Percentiles rank a stretch among this genome's conserved stretches.
Conservation (phyloP, 306 rosid genomes). For the Elaeagnus macrophylla region DNA sequence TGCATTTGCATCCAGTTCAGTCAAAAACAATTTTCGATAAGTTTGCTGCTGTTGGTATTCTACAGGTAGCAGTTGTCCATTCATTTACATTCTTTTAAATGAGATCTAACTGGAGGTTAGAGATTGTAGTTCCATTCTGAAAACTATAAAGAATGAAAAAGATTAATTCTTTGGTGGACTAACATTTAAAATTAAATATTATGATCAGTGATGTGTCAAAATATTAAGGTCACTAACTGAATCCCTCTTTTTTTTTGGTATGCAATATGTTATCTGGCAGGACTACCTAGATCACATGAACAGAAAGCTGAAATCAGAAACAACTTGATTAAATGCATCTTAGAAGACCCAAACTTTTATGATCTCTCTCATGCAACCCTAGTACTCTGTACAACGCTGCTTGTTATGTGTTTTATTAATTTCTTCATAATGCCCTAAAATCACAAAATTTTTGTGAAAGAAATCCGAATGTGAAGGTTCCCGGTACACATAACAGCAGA, state of each 20-base stretch:
- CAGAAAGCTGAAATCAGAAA: conserved; percentile 27
- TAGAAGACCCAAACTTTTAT: no score
- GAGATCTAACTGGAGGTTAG: neutral
- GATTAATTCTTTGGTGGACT: neutral
- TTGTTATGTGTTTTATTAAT: no score
- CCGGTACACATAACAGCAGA: no score
- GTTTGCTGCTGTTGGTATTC: conserved; percentile 94
- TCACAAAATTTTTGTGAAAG: no score
- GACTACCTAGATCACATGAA: conserved; percentile 71
- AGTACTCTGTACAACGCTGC: no score
- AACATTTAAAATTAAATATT: neutral
- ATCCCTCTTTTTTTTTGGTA: neutral
- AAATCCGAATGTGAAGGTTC: no score
- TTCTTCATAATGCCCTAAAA: no score
- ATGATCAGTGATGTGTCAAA: neutral
- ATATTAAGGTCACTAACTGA: neutral
- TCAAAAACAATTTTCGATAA: conserved; percentile 63
- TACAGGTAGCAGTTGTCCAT: conserved; percentile 40
- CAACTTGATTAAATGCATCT: no score
- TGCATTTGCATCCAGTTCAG: conserved; percentile 36
- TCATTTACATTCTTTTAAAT: neutral
- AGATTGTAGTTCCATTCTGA: neutral
- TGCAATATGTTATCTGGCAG: conserved; percentile 31
- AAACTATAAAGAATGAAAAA: neutral
- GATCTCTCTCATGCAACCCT: no score